phyloP scores from a whole-genome alignment of 2,329 filamentous ascomycete species.

The Bisporella sp. region DNA sequence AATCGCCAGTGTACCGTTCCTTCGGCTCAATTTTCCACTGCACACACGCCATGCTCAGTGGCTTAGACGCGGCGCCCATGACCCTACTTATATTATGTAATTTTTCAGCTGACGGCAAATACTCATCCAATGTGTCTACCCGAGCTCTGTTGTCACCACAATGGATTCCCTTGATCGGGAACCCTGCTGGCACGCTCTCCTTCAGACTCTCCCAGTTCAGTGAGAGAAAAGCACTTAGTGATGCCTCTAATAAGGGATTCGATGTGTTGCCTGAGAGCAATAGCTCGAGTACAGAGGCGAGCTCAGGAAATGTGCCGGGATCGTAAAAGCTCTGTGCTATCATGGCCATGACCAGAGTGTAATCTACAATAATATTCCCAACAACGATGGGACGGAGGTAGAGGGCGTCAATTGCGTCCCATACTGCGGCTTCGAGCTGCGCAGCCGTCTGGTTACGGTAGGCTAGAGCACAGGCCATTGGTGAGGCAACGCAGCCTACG shows the following conservation, averaged over 20 bases:
- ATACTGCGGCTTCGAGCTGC: constrained; percentile 2
- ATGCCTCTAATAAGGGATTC: background rate
- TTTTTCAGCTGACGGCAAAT: constrained; percentile 2
- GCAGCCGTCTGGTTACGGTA: background rate
- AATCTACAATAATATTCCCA: constrained; percentile 1
- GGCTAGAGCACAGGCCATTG: constrained; percentile 3
- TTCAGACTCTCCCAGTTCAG: background rate
- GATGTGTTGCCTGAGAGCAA: background rate
- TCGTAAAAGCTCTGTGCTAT: background rate
- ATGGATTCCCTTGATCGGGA: constrained; percentile 1
- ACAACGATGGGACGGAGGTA: constrained; percentile 3
- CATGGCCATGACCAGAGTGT: background rate
- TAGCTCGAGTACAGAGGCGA: background rate
- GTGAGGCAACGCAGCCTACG: constrained; percentile 1
- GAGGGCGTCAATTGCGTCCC: constrained; percentile 1
- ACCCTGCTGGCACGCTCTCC: background rate
- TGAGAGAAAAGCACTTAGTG: background rate
- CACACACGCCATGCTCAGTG: background rate
- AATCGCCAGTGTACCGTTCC: constrained; percentile 5
- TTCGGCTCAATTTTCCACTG: constrained; percentile 8
- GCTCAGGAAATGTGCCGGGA: background rate
- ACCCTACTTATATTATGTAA: constrained; percentile 5
- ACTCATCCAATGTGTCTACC: background rate
- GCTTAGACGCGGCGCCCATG: background rate
- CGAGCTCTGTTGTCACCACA: constrained; percentile 1